Base-by-base conservation (phyloP, 2,329 filamentous ascomycete genomes). In the Xylaria sp. region DNA sequence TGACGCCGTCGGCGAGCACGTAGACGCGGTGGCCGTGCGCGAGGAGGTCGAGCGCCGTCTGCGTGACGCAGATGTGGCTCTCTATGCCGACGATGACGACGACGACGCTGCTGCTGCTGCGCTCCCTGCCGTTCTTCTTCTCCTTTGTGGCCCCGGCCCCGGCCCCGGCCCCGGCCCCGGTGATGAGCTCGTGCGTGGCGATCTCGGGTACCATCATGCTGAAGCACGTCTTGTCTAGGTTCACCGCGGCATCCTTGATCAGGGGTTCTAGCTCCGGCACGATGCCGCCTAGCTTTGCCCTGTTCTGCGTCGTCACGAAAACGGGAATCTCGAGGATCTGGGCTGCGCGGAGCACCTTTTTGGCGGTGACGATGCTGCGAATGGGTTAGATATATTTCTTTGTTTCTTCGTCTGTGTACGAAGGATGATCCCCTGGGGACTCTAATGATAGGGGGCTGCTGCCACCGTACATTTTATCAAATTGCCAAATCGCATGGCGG, bases 11-110 rank as follows among this genome's bases (percentile, higher is more conserved):
- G 62, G 94, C 93, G 39, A 98, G 85, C 48, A 98, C 84, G 80
- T 97, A 97, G 7, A 98, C 95, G 63, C 85, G 84, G 80, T 97
- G 93, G 0, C 94, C 94, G 1, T 86, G 86, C 25, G 85, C 84
- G 1, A 71, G 34, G 58, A 97, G 83, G 82, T 98, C 95, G 51
- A 98, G 85, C 18, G 93, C 89, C 51, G 95, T 98, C 85, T 98
- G 95, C 69, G 93, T 94, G 37, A 98, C 90, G 84, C 95, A 98
- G 79, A 98, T 96, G 82, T 98, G 95, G 50, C 89, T 89, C 82
- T 98, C 95, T 78, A 98, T 97, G 46, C 95, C 95, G 18, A 97
- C 91, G 71, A 98, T 89, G 65, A 93, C 91, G 63, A 94, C 87
- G 28, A 28, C 28, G 23, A 25, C 23, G 23, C 23, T 25, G 28